Conservation (phyloP, 2,329 filamentous ascomycete species). For the Podosphaera leucotricha region DNA sequence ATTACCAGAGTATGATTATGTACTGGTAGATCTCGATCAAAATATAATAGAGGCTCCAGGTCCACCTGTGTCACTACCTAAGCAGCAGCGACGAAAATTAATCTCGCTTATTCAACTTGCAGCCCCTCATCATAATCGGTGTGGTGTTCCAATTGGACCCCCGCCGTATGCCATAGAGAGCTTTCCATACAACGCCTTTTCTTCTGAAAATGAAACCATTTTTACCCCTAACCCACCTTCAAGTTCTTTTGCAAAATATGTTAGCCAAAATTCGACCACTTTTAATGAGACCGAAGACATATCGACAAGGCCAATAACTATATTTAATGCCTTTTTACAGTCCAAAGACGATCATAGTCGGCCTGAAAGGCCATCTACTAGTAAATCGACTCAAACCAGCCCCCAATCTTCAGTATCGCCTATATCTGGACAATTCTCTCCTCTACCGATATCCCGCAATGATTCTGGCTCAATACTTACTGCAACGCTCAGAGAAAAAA, state of each 20-base stretch:
- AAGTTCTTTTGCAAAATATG: constrained; percentile 62
- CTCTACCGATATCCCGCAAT: constrained; percentile 58
- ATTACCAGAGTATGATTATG: constrained; percentile 84
- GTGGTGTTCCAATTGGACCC: constrained; percentile 66
- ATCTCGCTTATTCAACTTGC: constrained; percentile 70
- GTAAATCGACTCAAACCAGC: constrained; percentile 36
- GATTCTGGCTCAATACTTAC: constrained; percentile 81
- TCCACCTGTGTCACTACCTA: constrained; percentile 54
- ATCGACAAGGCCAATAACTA: constrained; percentile 30
- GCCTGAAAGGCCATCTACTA: constrained; percentile 56
- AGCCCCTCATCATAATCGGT: constrained; percentile 71
- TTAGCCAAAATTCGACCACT: constrained; percentile 67
- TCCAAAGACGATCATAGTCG: constrained; percentile 43
- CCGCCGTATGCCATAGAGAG: constrained; percentile 84
- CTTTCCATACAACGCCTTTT: constrained; percentile 74
- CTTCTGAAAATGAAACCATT: constrained; percentile 60
- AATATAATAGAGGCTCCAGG: constrained; percentile 72
- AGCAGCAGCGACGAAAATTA: constrained; percentile 76
- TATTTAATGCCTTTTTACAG: constrained; percentile 82
- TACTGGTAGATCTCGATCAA: constrained; percentile 79
- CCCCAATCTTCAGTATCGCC: constrained; percentile 49
- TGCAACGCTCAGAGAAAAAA: constrained; percentile 72
- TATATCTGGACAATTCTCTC: constrained; percentile 53
- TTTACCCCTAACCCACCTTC: constrained; percentile 49
- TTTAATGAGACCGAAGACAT: constrained; percentile 41